phyloP scores from a whole-genome alignment of 2,329 filamentous ascomycete species.

The Harringtonia aguacate region DNA sequence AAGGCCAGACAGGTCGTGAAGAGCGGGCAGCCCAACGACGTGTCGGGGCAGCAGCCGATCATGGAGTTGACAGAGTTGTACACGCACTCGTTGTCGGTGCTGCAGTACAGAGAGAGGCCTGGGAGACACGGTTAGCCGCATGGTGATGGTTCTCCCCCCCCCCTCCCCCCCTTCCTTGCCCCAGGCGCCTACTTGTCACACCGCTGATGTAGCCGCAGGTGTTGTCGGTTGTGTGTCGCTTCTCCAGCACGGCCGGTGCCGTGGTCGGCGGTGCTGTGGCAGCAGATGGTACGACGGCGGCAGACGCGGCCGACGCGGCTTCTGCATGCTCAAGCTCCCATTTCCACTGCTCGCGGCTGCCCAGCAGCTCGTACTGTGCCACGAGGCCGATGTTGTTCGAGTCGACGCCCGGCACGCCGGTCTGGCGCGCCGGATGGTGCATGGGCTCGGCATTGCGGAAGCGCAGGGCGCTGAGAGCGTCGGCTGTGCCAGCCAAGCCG shows the following conservation, averaged over 20 bases:
- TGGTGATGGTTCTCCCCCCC: too few relatives aligned
- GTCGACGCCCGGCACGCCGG: neutral
- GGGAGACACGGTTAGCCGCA: too few relatives aligned
- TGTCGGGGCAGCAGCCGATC: slow-evolving; percentile 22
- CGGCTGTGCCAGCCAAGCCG: neutral
- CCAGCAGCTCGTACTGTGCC: neutral
- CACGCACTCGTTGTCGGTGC: slow-evolving; percentile 15
- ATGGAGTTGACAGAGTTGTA: slow-evolving; percentile 17
- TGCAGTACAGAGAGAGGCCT: slow-evolving; percentile 19
- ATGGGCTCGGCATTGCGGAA: neutral
- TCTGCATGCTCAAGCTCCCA: too few relatives aligned
- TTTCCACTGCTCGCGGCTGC: neutral
- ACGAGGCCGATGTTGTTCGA: neutral
- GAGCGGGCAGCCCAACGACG: slow-evolving; percentile 13
- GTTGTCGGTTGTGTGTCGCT: slow-evolving; percentile 16
- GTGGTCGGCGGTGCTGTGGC: slow-evolving; percentile 12
- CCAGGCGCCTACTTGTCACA: slow-evolving; percentile 12
- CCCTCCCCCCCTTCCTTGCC: too few relatives aligned
- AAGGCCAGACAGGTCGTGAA: slow-evolving; percentile 19
- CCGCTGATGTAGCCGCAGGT: slow-evolving; percentile 22
- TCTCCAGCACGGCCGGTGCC: slow-evolving; percentile 7
- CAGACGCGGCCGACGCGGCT: too few relatives aligned
- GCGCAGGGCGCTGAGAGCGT: neutral
- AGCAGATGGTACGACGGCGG: too few relatives aligned
- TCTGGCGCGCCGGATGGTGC: neutral